Evolutionary conservation across 176 grass and related monocot species (phyloP).

Genomic region (Cenchrus americanus): DNA sequence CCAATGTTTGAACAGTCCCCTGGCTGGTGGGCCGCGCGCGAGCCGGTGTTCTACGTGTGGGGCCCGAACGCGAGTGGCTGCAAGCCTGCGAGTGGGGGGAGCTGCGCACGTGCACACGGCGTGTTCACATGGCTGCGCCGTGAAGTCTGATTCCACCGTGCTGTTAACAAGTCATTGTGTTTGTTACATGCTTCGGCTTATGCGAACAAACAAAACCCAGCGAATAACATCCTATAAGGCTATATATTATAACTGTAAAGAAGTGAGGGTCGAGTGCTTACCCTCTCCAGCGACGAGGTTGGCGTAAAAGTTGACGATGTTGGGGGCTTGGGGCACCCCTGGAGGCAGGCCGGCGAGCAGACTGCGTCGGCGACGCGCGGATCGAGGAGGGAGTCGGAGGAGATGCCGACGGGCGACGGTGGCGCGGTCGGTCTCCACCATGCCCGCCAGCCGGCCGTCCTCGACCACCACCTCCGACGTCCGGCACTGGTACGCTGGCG

Average conservation of each 20-base stretch:
- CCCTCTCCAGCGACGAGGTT: conserved; percentile 81
- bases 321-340: conserved; percentile 75
- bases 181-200: no score
- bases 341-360: conserved; percentile 60
- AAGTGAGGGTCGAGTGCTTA: not conserved
- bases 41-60: no score
- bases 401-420: conserved; percentile 76
- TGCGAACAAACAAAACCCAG: not conserved
- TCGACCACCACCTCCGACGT: conserved; percentile 69
- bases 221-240: not conserved
- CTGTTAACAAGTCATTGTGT: no score
- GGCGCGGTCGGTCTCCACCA: conserved; percentile 59
- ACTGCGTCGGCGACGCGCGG: conserved; percentile 39
- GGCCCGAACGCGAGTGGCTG: no score
- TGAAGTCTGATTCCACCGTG: no score
- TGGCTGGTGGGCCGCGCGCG: no score
- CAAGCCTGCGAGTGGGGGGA: no score
- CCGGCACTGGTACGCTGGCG: conserved; percentile 64
- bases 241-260: no score
- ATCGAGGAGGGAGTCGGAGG: conserved; percentile 75
- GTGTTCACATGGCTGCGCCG: no score
- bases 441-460: conserved; percentile 25
- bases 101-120: no score
- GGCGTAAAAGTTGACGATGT: conserved; percentile 79
- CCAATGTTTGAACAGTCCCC: no score